Base-by-base conservation (phyloP, 495 filamentous ascomycete species). In the Aspergillus heteromorphus region DNA sequence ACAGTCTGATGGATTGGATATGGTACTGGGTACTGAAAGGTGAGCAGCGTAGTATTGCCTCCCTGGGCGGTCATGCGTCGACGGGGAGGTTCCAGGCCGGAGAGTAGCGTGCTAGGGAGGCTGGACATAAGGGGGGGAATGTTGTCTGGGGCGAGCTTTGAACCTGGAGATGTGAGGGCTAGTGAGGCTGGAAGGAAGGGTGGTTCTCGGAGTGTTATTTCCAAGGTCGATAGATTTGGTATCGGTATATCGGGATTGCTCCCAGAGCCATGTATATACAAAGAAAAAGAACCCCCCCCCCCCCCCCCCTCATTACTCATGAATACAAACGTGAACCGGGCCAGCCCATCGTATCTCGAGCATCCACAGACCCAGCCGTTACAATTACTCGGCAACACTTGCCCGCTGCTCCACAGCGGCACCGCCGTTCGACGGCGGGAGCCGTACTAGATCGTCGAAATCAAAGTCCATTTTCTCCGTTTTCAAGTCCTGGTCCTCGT, bases 41-140 rank as follows among this genome's bases (percentile, higher is more conserved):
- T n/a, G n/a, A n/a, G n/a, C 40, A 76, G 75, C 67, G 60, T 14
- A 71, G 73, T 8, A 78, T 81, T 51, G 73, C 80, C 1, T 77
- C 76, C 11, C 72, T 76, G 70, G 82, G 80, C 40, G 80, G 80
- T 8, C 64, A 79, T 40, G 76, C 78, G 4, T 77, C 75, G 4
- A 55, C 61, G 34, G 77, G 77, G 17, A 73, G 65, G 11, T 82
- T 80, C 56, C 72, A 80, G 58, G 57, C 64, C 7, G 76, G 75
- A 16, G 71, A 71, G 29, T 68, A 72, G 59, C 65, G 58, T 31
- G 77, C 77, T 8, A 66, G 62, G 11, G 75, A 80, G 59, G 75
- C 75, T 11, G 75, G 78, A 18, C 61, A 67, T 6, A 74, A 77
- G 59, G 75, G 76, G 16, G 75, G 76, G n/a, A 49, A 36, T 57